phyloP scores from a whole-genome alignment of 169 alveolate species.

The Perkinsus marinus region DNA sequence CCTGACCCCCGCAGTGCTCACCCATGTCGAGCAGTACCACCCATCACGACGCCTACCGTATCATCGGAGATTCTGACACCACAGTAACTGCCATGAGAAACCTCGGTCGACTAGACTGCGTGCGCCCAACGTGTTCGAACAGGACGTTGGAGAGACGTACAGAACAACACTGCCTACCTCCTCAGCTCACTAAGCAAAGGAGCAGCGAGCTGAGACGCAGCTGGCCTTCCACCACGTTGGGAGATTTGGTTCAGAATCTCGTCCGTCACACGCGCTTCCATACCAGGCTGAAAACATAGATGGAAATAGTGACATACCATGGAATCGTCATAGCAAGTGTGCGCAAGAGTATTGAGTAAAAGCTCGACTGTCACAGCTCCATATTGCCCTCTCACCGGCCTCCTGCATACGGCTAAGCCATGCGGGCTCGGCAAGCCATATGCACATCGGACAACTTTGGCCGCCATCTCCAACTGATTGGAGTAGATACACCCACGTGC shows the following conservation, averaged over 20 bases:
- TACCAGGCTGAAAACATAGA: not conserved
- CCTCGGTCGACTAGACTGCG: not conserved
- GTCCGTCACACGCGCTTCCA: not conserved
- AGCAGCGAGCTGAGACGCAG: not conserved
- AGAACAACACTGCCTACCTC: not conserved
- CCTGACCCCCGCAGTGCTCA: not conserved
- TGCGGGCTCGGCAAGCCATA: not conserved
- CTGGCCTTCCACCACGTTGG: not conserved
- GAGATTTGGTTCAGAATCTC: not conserved
- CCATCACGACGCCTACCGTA: not conserved
- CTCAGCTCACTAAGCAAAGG: not conserved
- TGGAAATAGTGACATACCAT: no score
- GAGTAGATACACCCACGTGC: not conserved
- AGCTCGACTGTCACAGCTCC: not conserved
- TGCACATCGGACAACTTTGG: not conserved
- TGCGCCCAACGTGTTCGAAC: not conserved
- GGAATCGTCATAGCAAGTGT: no score
- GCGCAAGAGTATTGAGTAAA: no score
- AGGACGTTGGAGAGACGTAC: not conserved
- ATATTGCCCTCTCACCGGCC: not conserved
- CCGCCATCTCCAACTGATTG: not conserved
- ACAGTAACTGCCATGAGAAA: not conserved
- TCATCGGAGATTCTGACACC: not conserved
- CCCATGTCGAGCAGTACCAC: not conserved
- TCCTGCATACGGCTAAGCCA: not conserved